Conservation (phyloP, 176 grass and related monocot genomes). For the Poa pratensis region DNA sequence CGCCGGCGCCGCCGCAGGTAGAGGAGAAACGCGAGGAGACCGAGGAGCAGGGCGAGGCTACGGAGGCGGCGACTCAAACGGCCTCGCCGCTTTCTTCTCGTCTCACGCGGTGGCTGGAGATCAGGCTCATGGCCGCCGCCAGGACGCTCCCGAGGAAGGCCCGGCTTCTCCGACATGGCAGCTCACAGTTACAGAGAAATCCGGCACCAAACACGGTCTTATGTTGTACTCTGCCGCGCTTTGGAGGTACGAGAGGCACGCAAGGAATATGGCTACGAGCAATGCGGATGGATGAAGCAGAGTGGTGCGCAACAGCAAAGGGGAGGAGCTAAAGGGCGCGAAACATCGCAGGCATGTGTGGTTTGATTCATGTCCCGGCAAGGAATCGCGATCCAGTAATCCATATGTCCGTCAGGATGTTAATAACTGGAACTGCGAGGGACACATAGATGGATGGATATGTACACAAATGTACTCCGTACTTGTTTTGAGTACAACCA, state of each 20-base stretch:
- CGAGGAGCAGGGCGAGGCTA: conserved; percentile 44
- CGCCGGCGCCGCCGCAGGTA: conserved; percentile 44
- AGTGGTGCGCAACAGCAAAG: neutral
- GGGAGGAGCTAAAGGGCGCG: neutral
- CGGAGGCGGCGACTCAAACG: conserved; percentile 7
- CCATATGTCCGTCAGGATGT: too few species aligned
- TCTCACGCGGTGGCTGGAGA: neutral
- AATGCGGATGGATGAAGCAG: neutral
- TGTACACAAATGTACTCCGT: neutral
- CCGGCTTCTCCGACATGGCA: neutral
- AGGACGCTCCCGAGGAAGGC: neutral
- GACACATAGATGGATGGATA: conserved; percentile 1
- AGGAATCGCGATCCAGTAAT: conserved; percentile 18
- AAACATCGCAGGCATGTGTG: neutral
- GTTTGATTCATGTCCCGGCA: conserved; percentile 22
- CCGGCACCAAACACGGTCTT: neutral
- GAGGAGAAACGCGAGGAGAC: conserved; percentile 56
- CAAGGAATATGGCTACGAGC: conserved; percentile 28
- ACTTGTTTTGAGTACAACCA: neutral
- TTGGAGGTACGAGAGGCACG: neutral
- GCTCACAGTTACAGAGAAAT: neutral
- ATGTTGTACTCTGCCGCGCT: neutral
- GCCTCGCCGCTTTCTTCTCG: neutral
- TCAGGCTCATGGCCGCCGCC: neutral
- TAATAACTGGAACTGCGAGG: neutral